Evolutionary conservation across 2,329 filamentous ascomycete species (phyloP).

Genomic region (Ascocoryne sarcoides): DNA sequence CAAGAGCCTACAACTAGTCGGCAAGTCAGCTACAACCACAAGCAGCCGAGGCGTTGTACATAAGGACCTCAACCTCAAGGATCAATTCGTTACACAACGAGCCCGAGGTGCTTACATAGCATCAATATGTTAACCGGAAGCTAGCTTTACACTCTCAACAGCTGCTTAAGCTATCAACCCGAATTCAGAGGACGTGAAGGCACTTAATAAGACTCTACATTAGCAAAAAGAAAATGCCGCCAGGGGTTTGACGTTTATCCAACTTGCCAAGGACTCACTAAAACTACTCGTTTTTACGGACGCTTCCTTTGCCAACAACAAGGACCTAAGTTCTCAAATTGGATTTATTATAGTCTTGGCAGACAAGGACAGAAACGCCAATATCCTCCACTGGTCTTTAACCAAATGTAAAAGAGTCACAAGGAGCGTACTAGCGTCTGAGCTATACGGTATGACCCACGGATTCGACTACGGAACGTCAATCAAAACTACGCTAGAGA

Average conservation of each 20-base stretch:
- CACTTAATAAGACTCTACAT: constrained; percentile 1
- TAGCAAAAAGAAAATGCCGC: constrained; percentile 1
- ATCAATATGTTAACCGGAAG: constrained; percentile 4
- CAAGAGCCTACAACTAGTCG: constrained; percentile 2
- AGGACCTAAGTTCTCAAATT: constrained; percentile 2
- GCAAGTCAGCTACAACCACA: background rate
- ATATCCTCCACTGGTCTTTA: constrained; percentile 3
- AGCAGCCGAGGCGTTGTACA: background rate
- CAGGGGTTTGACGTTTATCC: constrained; percentile 1
- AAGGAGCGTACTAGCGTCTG: constrained; percentile 7
- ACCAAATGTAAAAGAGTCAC: constrained; percentile 9
- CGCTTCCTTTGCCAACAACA: constrained; percentile 3
- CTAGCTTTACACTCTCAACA: constrained; percentile 5
- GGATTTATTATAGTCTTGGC: background rate
- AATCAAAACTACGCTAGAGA: constrained; percentile 1
- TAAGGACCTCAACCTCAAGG: background rate
- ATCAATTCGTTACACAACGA: constrained; percentile 1
- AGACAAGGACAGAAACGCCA: constrained; percentile 1
- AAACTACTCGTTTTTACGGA: constrained; percentile 1
- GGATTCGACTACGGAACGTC: constrained; percentile 5
- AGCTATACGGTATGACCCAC: constrained; percentile 7
- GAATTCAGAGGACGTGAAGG: background rate
- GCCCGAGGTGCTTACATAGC: constrained; percentile 1
- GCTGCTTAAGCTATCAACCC: constrained; percentile 2
- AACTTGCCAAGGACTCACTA: background rate